Percentiles rank a stretch among this genome's conserved stretches.
These are phyloP conservation scores for Backusella luteola DNA, from an alignment of 192 early-diverging fungal genomes.

Conservation along the genomic window DNA sequence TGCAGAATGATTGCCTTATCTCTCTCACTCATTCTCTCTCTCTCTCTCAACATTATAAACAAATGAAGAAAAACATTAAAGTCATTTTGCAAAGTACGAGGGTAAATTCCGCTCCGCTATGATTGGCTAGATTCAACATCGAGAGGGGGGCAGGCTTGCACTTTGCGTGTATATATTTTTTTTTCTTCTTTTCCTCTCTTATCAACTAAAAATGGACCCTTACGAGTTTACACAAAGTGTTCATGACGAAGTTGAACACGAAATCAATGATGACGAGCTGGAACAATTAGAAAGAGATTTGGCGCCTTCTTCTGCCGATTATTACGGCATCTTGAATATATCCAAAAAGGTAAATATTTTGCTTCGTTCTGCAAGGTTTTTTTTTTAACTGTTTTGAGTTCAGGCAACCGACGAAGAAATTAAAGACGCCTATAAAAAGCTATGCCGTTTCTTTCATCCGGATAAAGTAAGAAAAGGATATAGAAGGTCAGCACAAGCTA, in stretches of 20 bases:
- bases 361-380: neutral
- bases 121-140: too few species aligned
- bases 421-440: conserved; percentile 69
- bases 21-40: too few species aligned
- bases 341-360: conserved; percentile 14
- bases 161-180: neutral
- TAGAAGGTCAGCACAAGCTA: neutral
- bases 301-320: conserved; percentile 48
- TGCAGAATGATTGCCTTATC: too few species aligned
- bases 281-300: conserved; percentile 31
- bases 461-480: conserved; percentile 49
- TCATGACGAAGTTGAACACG: conserved; percentile 4
- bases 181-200: neutral
- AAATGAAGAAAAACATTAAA: too few species aligned
- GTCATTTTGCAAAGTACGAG: too few species aligned
- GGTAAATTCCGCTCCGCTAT: too few species aligned
- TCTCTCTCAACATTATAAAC: too few species aligned
- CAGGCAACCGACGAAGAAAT: conserved; percentile 64
- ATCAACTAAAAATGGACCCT: conserved; percentile 31
- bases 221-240: conserved; percentile 29
- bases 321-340: conserved; percentile 70
- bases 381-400: neutral
- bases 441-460: conserved; percentile 78
- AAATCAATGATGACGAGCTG: conserved; percentile 30
- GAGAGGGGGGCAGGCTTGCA: too few species aligned